Evolutionary conservation across 352 stramenopile genomes (phyloP).

Genomic region (Pythium sp.): DNA sequence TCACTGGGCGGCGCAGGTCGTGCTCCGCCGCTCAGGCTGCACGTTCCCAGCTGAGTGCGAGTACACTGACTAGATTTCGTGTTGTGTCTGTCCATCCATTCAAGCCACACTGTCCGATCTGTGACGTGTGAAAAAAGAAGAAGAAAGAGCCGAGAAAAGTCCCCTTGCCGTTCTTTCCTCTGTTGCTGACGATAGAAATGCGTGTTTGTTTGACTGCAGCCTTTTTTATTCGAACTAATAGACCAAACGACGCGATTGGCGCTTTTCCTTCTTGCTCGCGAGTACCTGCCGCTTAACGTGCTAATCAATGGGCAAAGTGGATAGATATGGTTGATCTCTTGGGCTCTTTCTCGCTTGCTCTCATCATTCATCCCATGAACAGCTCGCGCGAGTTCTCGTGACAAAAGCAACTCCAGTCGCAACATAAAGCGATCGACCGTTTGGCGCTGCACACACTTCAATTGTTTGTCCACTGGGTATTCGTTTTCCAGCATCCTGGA

Average conservation of each 20-base stretch:
- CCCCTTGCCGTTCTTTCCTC: conserved; percentile 23
- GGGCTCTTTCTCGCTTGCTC: too few species aligned
- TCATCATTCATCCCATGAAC: too few species aligned
- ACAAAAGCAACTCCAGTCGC: too few species aligned
- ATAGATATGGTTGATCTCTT: neutral
- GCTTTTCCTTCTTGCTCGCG: conserved; percentile 5
- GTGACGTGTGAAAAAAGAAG: neutral
- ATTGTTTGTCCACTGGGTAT: too few species aligned
- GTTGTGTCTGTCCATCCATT: neutral
- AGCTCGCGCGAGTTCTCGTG: too few species aligned
- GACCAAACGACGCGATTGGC: conserved; percentile 21
- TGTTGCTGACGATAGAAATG: neutral
- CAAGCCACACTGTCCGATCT: neutral
- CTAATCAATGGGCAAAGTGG: too few species aligned
- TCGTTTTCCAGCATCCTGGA: too few species aligned
- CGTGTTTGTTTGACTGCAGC: neutral
- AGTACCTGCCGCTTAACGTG: neutral
- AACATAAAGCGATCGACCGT: too few species aligned
- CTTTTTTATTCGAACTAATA: conserved; percentile 5
- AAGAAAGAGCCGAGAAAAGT: conserved; percentile 15
- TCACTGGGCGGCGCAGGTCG: conserved; percentile 95
- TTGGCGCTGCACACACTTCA: too few species aligned
- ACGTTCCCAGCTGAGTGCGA: conserved; percentile 92
- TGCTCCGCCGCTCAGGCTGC: conserved; percentile 97
- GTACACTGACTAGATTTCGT: conserved; percentile 74